These are phyloP conservation scores for Perkinsela sp. DNA, from an alignment of 208 protist genomes.

Conservation along the genomic window DNA sequence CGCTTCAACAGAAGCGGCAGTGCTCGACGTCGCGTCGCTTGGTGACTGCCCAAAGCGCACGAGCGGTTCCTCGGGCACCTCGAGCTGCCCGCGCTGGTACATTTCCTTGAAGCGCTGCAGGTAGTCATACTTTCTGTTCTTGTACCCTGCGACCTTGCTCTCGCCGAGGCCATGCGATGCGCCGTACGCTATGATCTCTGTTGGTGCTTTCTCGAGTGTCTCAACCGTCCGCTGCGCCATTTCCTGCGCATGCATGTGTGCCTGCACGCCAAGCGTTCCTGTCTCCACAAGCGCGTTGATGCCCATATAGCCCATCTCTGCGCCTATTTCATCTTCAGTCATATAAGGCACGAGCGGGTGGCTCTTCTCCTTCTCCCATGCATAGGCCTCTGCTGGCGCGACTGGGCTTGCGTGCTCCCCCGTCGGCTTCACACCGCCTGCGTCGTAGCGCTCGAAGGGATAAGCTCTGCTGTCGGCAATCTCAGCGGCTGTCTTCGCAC, in stretches of 20 bases:
- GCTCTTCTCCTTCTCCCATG: constrained; percentile 32
- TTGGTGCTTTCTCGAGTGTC: neutral
- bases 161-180: neutral
- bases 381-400: constrained; percentile 24
- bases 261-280: neutral
- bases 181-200: neutral
- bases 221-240: neutral
- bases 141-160: neutral
- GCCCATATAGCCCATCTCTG: constrained; percentile 13
- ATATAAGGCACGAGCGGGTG: constrained; percentile 44
- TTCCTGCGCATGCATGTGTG: neutral
- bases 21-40: neutral
- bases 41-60: constrained; percentile 24
- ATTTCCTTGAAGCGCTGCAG: constrained; percentile 60
- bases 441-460: constrained; percentile 32
- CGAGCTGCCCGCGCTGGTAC: constrained; percentile 57
- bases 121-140: constrained; percentile 36
- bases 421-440: constrained; percentile 19
- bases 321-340: constrained; percentile 38
- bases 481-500: constrained; percentile 19
- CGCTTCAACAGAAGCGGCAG: neutral
- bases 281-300: neutral
- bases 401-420: constrained; percentile 25
- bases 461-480: constrained; percentile 28
- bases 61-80: constrained; percentile 25